Percentiles rank a stretch among this genome's conserved stretches.
Conservation (phyloP, 345 rosid species). For the Kernera saxatilis region DNA sequence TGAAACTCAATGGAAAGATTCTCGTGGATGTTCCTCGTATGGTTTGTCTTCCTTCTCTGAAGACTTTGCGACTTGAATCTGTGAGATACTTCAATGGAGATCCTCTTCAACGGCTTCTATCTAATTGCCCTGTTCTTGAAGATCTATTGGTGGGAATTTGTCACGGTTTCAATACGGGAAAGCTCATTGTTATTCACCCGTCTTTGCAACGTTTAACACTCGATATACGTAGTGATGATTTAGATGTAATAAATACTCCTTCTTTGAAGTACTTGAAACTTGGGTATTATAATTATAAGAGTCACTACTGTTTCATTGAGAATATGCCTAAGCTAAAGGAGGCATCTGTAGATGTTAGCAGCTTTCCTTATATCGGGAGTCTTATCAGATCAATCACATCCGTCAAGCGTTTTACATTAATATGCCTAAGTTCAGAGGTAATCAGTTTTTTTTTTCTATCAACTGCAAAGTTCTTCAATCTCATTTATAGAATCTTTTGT, state of each 20-base stretch:
- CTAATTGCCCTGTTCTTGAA: background rate
- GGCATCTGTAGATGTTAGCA: background rate
- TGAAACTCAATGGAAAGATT: background rate
- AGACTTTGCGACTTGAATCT: background rate
- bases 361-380: background rate
- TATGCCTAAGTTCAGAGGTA: background rate
- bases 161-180: too few relatives aligned
- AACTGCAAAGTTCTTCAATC: background rate
- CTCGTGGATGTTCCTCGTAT: background rate
- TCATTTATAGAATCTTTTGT: background rate
- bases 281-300: background rate
- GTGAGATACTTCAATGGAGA: too few relatives aligned
- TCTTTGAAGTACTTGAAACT: background rate
- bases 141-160: background rate
- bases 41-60: background rate
- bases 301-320: background rate
- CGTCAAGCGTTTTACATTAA: background rate
- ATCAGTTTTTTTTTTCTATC: background rate
- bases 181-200: background rate
- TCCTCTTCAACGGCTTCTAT: background rate
- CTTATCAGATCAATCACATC: slow-evolving; percentile 6
- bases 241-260: background rate
- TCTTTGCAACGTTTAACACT: background rate
- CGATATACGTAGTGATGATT: background rate
- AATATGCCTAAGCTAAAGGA: background rate